Evolutionary conservation across 768 basidiomycete species (phyloP).

Genomic region (Podaxis carcinomalis): DNA sequence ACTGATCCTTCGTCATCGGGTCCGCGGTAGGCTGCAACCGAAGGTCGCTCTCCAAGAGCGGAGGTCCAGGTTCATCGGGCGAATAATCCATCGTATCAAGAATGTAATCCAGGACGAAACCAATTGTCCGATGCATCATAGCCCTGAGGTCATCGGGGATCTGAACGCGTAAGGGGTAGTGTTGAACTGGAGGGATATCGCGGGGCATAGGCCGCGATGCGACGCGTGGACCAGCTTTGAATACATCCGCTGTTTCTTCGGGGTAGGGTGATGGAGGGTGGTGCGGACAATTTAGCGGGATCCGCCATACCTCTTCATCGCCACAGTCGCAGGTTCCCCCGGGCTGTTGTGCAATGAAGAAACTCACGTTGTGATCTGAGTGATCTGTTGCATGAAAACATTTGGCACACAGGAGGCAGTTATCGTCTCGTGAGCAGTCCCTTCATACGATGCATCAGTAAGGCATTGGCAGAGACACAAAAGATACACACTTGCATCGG

Average conservation of each 20-base stretch:
- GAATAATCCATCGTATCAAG: slow-evolving; percentile 81
- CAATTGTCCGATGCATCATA: slow-evolving; percentile 71
- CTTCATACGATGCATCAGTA: slow-evolving; percentile 33
- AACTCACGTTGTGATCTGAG: slow-evolving; percentile 83
- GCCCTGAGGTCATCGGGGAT: slow-evolving; percentile 67
- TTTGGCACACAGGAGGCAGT: slow-evolving; percentile 83
- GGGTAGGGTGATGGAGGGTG: slow-evolving; percentile 59
- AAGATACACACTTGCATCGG: slow-evolving; percentile 77
- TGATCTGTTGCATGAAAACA: slow-evolving; percentile 91
- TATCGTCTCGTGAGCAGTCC: slow-evolving; percentile 88
- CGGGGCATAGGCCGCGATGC: slow-evolving; percentile 29
- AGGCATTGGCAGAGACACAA: background rate
- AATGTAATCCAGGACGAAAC: slow-evolving; percentile 77
- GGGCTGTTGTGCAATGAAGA: slow-evolving; percentile 89
- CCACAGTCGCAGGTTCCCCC: slow-evolving; percentile 96
- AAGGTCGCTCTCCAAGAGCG: slow-evolving; percentile 62
- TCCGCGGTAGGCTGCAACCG: slow-evolving; percentile 73
- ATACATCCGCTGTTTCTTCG: slow-evolving; percentile 21
- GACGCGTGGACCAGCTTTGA: slow-evolving; percentile 8
- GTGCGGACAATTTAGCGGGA: slow-evolving; percentile 61
- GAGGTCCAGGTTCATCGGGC: slow-evolving; percentile 72
- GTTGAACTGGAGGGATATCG: slow-evolving; percentile 56
- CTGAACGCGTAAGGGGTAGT: slow-evolving; percentile 53
- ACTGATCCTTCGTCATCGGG: slow-evolving; percentile 75
- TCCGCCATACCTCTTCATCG: slow-evolving; percentile 87